phyloP scores from a whole-genome alignment of 2,329 filamentous ascomycete species.

The Cyclaneusma minus region DNA sequence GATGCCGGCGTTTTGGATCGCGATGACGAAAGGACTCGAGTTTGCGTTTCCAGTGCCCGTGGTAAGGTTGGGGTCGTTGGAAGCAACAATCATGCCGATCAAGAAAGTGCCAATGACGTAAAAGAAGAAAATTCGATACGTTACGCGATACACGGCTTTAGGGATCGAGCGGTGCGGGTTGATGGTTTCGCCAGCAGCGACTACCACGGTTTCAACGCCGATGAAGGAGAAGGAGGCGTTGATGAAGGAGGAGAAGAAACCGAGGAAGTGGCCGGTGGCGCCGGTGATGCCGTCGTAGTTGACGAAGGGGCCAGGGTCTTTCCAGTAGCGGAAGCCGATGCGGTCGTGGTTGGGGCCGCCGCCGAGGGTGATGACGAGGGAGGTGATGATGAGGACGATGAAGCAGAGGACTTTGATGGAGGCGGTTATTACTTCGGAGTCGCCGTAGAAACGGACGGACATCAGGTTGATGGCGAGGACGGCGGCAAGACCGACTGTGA shows the following conservation, averaged over 20 bases:
- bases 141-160: slow-evolving; percentile 44
- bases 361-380: slow-evolving; percentile 39
- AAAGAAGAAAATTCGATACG: slow-evolving; percentile 46
- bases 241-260: slow-evolving; percentile 34
- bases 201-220: slow-evolving; percentile 43
- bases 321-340: slow-evolving; percentile 35
- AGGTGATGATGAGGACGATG: slow-evolving; percentile 38
- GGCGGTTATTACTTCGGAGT: slow-evolving; percentile 46
- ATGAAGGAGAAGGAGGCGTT: slow-evolving; percentile 47
- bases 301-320: slow-evolving; percentile 24
- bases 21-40: slow-evolving; percentile 34
- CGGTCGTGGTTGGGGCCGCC: slow-evolving; percentile 33
- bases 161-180: slow-evolving; percentile 51
- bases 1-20: slow-evolving; percentile 52
- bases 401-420: slow-evolving; percentile 45
- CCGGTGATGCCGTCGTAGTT: slow-evolving; percentile 29
- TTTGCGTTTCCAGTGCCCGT: slow-evolving; percentile 29
- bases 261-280: slow-evolving; percentile 36
- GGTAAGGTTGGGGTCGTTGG: slow-evolving; percentile 44
- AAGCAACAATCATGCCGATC: slow-evolving; percentile 47
- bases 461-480: slow-evolving; percentile 32
- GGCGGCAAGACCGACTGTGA: slow-evolving; percentile 10
- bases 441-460: slow-evolving; percentile 40
- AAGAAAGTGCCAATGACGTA: slow-evolving; percentile 47
- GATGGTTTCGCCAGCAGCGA: slow-evolving; percentile 49